These are phyloP conservation scores for Diaporthe sp. DNA, from an alignment of 2,329 filamentous ascomycete species.

Conservation along the genomic window DNA sequence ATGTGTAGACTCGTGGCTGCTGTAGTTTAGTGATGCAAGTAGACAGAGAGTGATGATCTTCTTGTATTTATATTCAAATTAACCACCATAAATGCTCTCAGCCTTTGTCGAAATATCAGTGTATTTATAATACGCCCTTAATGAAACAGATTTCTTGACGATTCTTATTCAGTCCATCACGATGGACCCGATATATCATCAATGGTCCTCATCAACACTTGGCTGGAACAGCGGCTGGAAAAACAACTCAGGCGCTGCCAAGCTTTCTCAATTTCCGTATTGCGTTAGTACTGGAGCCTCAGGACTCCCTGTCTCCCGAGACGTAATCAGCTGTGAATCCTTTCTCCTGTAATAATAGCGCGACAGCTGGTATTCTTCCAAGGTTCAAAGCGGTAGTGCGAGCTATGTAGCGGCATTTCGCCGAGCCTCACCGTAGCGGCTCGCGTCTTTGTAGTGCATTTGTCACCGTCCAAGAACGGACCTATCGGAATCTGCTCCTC, in stretches of 20 bases:
- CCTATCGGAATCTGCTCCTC: neutral
- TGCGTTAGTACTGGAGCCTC: neutral
- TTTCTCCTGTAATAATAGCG: neutral
- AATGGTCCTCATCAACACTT: neutral
- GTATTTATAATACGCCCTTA: slow-evolving; percentile 1
- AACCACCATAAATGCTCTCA: neutral
- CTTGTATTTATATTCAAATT: neutral
- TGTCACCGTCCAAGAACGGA: neutral
- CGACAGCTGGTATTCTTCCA: neutral
- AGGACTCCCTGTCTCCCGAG: neutral
- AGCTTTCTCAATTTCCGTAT: neutral
- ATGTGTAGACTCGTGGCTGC: neutral
- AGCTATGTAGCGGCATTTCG: neutral
- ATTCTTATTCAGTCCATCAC: no score
- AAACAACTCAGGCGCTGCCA: neutral
- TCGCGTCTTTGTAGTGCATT: neutral
- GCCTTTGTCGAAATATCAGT: neutral
- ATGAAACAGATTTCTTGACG: neutral
- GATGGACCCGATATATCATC: neutral
- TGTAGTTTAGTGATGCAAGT: neutral
- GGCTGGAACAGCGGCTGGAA: neutral
- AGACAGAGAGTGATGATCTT: neutral
- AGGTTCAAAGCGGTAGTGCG: neutral
- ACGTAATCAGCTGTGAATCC: neutral
- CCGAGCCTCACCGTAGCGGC: neutral